Percentiles rank a stretch among this genome's conserved stretches.
Evolutionary conservation across 805 yeast genomes (phyloP).

Genomic region (Teunomyces atbi): DNA sequence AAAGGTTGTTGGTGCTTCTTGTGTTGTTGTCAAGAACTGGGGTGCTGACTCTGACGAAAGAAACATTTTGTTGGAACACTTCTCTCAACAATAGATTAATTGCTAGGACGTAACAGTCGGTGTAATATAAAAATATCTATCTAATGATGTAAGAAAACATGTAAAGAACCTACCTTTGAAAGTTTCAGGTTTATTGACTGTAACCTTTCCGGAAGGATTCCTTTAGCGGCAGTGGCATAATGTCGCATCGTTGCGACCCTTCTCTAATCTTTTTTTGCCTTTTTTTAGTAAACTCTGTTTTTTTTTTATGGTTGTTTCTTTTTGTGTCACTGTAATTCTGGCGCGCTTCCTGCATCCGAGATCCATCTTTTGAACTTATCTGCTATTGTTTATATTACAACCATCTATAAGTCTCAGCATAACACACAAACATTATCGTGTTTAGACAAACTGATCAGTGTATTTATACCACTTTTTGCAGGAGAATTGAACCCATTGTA

Average conservation of each 20-base stretch:
- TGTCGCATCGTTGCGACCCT: not conserved
- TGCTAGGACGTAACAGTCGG: slow-evolving; percentile 3
- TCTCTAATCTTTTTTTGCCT: not conserved
- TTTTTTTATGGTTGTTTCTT: not conserved
- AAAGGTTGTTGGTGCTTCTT: slow-evolving; percentile 99
- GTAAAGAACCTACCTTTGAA: no score
- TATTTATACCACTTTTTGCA: not conserved
- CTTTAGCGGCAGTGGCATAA: not conserved
- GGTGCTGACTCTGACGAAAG: slow-evolving; percentile 99
- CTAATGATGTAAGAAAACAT: not conserved
- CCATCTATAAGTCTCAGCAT: not conserved
- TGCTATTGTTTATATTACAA: slow-evolving; percentile 1
- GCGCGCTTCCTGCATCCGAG: slow-evolving; percentile 1
- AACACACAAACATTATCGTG: not conserved
- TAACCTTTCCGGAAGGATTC: no score
- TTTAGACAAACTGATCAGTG: not conserved
- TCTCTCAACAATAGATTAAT: slow-evolving; percentile 61
- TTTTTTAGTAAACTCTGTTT: not conserved
- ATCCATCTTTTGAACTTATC: not conserved
- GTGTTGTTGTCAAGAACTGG: slow-evolving; percentile 99
- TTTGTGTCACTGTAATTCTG: not conserved
- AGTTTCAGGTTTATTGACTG: no score
- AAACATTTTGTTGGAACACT: slow-evolving; percentile 92
- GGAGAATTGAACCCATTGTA: not conserved
- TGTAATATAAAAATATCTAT: slow-evolving; percentile 2